These are phyloP conservation scores for Solanum hybrid DNA, from an alignment of 305 asterid species.

Conservation along the genomic window DNA sequence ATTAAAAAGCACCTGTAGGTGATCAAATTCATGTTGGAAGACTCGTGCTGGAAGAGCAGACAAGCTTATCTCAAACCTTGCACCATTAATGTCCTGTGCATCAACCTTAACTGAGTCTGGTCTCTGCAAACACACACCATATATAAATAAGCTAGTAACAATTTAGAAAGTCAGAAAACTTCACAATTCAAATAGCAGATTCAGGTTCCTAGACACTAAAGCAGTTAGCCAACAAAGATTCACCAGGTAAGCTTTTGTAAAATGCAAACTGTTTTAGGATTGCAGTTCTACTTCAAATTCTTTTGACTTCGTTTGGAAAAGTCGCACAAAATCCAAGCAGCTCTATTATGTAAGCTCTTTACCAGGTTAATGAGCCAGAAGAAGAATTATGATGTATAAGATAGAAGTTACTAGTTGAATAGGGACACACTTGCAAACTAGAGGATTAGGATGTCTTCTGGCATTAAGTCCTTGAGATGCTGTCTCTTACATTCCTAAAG, in stretches of 20 bases:
- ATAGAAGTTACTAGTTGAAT: background rate
- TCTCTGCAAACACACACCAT: constrained; percentile 45
- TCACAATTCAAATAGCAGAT: background rate
- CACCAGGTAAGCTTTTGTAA: background rate
- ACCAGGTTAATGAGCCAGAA: background rate
- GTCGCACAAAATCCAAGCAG: background rate
- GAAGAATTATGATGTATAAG: background rate
- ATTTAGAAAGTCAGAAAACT: background rate
- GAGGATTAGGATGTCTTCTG: background rate
- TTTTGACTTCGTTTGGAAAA: background rate
- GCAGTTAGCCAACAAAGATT: background rate
- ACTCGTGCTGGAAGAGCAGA: constrained; percentile 76
- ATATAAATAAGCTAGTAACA: background rate
- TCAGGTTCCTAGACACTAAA: background rate
- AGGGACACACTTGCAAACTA: background rate
- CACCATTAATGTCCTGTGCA: constrained; percentile 73
- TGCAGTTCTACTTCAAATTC: background rate
- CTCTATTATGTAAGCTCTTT: background rate
- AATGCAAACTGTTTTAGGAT: background rate
- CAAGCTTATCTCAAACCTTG: constrained; percentile 57
- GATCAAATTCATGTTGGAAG: constrained; percentile 93
- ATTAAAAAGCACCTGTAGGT: constrained; percentile 51
- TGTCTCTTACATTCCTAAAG: background rate
- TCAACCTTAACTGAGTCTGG: constrained; percentile 75
- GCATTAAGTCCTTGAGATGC: background rate